Evolutionary conservation across 306 rosid species (phyloP), one percentile per base, ranked within the genome.

Genomic region (Hylodesmum podocarpum): DNA sequence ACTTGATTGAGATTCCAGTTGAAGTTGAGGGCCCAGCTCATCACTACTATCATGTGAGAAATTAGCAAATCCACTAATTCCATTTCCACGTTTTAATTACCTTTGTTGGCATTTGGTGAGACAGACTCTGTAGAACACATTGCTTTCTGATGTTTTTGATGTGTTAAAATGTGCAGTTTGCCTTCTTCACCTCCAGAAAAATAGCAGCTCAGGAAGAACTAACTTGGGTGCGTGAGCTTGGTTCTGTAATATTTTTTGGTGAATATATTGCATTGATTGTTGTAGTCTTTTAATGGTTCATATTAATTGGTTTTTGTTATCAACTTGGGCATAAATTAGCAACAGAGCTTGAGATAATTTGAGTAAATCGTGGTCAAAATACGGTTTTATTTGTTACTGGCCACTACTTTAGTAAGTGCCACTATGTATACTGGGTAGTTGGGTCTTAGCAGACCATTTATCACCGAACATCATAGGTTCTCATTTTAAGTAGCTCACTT

Each of bases 201-300:
- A 80, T 95, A 34, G 83, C 83, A 58, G 96, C 99, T 7, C 80
- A 84, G 77, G 99, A 95, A 84, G 99, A 95, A 80, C 91, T 95
- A 63, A 95, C 92, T 59, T 92, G 97, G 99, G 99, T 95, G 59
- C 66, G 98, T 85, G 47, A 33, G 15, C 76, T 82, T 71, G 73
- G 49, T 67, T 69, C 44, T 69, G 69, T 68, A 63, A 54, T 37
- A 22, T 83, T 28, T 68, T 58, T 72, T 79, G 77, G 72, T 50
- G 49, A 71, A 51, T 49, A 70, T 79, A n/a, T 64, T 25, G 77
- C 72, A 63, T 29, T 24, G 61, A 34, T 66, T 77, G 53, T 57
- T 67, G 46, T 6, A 13, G 22, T 25, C 63, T 78, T 66, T 69
- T 41, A 33, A 12, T 28, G 22, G 37, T 66, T 58, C 82, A 64